Base-by-base conservation (phyloP, 305 asterid species). In the Euphrasia arctica region DNA sequence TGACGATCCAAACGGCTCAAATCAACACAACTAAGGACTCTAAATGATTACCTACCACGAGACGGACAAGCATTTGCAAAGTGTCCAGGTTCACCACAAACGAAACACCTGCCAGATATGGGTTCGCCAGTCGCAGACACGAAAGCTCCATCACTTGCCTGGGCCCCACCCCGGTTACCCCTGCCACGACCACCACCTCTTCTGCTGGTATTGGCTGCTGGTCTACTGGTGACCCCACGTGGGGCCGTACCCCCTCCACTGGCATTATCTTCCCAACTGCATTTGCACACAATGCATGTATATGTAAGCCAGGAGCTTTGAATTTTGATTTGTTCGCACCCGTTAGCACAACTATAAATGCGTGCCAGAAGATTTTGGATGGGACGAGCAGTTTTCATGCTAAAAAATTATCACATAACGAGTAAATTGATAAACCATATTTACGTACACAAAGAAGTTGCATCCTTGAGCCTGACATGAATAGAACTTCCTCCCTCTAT, bases 101-200 rank as follows among this genome's bases (percentile, higher is more conserved):
- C 55, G 60, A 90, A 93, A 73, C 99, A 93, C 72, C 95, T 78
- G 25, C 90, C 89, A 4, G 95, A 80, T 63, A 88, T 67, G 22
- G 97, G 95, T 70, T 88, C 98, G 48, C 97, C 98, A 22, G 95
- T 90, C 51, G 94, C 97, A 31, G 97, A 86, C 61, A 93, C 73
- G 63, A 93, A 93, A 43, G 90, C 62, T 15, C 29, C 79, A 48
- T 72, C 81, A 62, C 59, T 77, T 15, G 73, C 70, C 64, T 74
- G 75, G 43, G 83, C 80, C 48, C 84, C 77, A 57, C 75, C 57
- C 32, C 73, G 73, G 58, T 72, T 74, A 31, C 89, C 71, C 52
- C 91, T 15, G 31, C 57, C 57, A 51, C 31, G 29, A 22, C 57
- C 84, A 32, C 89, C 82, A 41, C 91, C 85, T 67, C 91, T 77